Conservation (phyloP, 2,329 filamentous ascomycete genomes). For the Phyllosticta citrichinensis region DNA sequence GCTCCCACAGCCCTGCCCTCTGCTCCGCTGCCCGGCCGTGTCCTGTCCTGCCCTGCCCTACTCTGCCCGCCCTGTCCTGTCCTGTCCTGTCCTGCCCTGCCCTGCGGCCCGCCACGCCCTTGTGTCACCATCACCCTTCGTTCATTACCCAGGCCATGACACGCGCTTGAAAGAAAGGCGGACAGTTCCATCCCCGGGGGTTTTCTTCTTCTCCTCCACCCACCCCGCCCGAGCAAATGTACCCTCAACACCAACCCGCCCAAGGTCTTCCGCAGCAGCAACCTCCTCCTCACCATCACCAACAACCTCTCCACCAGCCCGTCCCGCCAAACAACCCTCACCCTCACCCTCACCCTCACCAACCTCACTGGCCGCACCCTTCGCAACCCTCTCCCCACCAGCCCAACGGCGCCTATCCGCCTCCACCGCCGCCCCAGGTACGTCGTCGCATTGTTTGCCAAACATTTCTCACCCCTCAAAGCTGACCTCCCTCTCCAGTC, state of each 20-base stretch:
- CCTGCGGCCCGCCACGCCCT: neutral
- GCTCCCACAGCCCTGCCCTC: too few relatives aligned
- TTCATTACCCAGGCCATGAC: neutral
- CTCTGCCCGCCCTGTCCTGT: too few relatives aligned
- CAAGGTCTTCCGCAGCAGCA: constrained; percentile 28
- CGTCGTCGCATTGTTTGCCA: constrained; percentile 14
- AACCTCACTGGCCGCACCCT: constrained; percentile 7
- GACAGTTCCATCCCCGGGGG: neutral
- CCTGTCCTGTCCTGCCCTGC: neutral
- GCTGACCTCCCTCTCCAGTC: neutral
- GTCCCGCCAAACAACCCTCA: neutral
- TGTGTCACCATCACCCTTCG: neutral
- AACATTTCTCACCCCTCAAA: constrained; percentile 11
- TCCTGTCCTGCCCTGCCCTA: too few relatives aligned
- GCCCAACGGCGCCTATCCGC: constrained; percentile 26
- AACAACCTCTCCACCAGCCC: neutral
- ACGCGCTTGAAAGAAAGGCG: neutral
- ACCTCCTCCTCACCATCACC: constrained; percentile 13
- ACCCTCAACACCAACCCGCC: constrained; percentile 18
- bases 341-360: neutral
- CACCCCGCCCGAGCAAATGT: constrained; percentile 6
- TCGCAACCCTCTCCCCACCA: constrained; percentile 19
- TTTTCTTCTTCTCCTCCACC: constrained; percentile 7
- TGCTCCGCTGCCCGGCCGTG: too few relatives aligned
- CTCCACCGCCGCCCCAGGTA: constrained; percentile 24